Conservation (phyloP, 345 rosid genomes). For the Populus pruinosa region DNA sequence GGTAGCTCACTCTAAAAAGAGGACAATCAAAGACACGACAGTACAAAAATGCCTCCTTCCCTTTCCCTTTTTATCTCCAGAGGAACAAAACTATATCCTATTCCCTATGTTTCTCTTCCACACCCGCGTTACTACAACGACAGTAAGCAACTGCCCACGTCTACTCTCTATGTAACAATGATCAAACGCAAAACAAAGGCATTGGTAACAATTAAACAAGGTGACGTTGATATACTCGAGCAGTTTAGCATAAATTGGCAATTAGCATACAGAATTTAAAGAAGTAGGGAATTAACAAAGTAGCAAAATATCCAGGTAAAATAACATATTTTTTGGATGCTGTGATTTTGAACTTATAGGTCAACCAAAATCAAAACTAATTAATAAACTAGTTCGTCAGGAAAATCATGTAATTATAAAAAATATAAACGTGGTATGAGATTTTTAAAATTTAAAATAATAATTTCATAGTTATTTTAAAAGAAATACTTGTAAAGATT, state of each 20-base stretch:
- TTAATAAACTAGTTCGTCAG: accelerated
- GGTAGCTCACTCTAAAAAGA: constrained; percentile 12
- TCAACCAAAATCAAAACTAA: too few species aligned
- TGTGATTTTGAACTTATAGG: too few species aligned
- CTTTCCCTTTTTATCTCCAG: background rate
- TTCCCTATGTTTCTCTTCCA: background rate
- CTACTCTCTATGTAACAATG: too few species aligned
- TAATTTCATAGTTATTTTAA: too few species aligned
- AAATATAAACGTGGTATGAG: too few species aligned
- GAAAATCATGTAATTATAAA: too few species aligned
- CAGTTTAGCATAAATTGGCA: background rate
- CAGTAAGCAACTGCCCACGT: background rate
- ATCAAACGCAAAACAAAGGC: background rate
- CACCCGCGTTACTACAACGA: background rate
- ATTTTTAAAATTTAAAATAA: too few species aligned
- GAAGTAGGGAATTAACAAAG: too few species aligned
- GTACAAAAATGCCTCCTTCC: background rate
- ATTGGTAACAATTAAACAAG: background rate
- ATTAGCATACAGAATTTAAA: too few species aligned
- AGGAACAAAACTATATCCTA: background rate
- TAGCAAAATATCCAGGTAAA: too few species aligned
- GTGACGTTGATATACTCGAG: background rate
- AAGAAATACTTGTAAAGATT: too few species aligned
- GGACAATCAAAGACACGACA: background rate
- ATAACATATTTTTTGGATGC: too few species aligned